Evolutionary conservation across 1,139 yeast genomes (phyloP), one percentile per base, ranked within the genome.

Genomic region (Geotrichum aggregatum): DNA sequence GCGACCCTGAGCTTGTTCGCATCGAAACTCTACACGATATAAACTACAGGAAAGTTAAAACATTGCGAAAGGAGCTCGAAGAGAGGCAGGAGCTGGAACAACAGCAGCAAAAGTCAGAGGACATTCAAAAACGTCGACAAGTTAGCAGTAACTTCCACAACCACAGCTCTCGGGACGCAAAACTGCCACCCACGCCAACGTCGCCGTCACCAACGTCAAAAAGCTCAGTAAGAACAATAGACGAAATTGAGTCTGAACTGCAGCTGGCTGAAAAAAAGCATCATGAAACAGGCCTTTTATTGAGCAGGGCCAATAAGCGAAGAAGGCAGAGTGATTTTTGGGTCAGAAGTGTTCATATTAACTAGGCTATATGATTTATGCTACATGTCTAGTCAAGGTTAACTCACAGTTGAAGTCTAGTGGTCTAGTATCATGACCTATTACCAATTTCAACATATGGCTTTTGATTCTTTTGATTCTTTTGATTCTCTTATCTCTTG

Each of bases 271-370:
- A 63, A 26, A 62, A 61, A 55, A 48, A 54, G 28, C 61, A 58
- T 45, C 59, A 63, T 47, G 66, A 64, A 39, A 54, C 58, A 21
- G 67, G 67, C 11, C 55, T 64, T 24, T 49, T 58, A 31, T 57
- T 62, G 21, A 61, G 63, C 28, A 55, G 63, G 43, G 64, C 63
- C 10, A 62, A 59, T 58, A 60, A 61, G 40, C 52, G 56, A 16
- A 58, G 57, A 16, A 50, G 64, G 13, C 60, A 61, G 8, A 58
- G 64, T 16, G 64, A 61, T 22, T 63, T 61, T 46, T 63, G 66
- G 66, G 65, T 62, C 11, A 58, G 63, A 10, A 47, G 54, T 19
- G 54, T 41, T 6, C 47, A 50, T 14, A 16, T 28, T 22, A 26
- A 24, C 2, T 39, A 36, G 26, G n/a, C n/a, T n/a, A n/a, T n/a